Evolutionary conservation across 805 yeast species (phyloP).

Genomic region (Barnettozyma pratensis): DNA sequence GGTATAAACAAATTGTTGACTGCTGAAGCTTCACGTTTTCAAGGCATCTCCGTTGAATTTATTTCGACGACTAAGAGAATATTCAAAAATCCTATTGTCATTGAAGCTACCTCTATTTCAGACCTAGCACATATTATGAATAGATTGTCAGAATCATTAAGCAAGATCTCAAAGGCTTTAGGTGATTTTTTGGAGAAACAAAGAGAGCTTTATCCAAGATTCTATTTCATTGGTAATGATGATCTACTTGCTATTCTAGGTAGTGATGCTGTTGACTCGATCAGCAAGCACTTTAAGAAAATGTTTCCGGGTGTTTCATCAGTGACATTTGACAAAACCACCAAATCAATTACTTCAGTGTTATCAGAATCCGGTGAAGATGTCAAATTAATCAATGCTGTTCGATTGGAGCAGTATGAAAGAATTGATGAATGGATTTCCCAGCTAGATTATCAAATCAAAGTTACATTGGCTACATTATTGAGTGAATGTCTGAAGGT

Average conservation of each 20-base stretch:
- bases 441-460: slow-evolving; percentile 50
- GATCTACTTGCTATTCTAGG: slow-evolving; percentile 84
- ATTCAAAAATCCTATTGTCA: slow-evolving; percentile 41
- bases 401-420: slow-evolving; percentile 37
- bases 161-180: slow-evolving; percentile 57
- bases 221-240: slow-evolving; percentile 87
- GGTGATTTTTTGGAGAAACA: slow-evolving; percentile 78
- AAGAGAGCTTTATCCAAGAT: slow-evolving; percentile 70
- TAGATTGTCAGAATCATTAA: slow-evolving; percentile 50
- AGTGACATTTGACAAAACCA: slow-evolving; percentile 32
- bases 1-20: slow-evolving; percentile 65
- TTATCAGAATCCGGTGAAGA: slow-evolving; percentile 64
- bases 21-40: slow-evolving; percentile 62
- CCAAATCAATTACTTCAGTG: slow-evolving; percentile 39
- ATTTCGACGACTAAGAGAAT: slow-evolving; percentile 44
- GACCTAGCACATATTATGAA: slow-evolving; percentile 43
- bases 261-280: slow-evolving; percentile 38
- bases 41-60: slow-evolving; percentile 57
- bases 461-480: slow-evolving; percentile 38
- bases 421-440: slow-evolving; percentile 58
- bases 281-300: slow-evolving; percentile 59
- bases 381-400: slow-evolving; percentile 36
- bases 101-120: slow-evolving; percentile 50
- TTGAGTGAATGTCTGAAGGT: slow-evolving; percentile 29
- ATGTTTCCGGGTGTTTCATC: slow-evolving; percentile 63